Evolutionary conservation across 345 rosid species (phyloP).

Genomic region (Moricandia arvensis): DNA sequence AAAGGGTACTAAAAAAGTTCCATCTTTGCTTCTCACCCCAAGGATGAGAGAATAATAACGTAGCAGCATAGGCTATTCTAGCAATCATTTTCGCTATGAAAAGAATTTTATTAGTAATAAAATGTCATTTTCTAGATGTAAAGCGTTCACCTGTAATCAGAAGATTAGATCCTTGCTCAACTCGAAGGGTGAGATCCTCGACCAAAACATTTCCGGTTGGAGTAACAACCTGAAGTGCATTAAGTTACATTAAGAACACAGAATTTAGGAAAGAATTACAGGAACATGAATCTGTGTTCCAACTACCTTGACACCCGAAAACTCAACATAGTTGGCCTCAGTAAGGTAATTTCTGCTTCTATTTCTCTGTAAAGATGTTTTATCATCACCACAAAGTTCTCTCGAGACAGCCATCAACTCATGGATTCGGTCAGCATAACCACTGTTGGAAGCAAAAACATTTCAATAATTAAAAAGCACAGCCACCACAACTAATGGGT

Average conservation of each 20-base stretch:
- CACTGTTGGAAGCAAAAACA: slow-evolving; percentile 52
- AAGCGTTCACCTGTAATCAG: slow-evolving; percentile 80
- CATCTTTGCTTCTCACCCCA: slow-evolving; percentile 2
- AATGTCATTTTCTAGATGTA: slow-evolving; percentile 10
- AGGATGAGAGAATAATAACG: slow-evolving; percentile 7
- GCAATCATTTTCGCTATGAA: background rate
- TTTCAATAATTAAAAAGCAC: too few relatives aligned
- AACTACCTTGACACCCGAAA: slow-evolving; percentile 90
- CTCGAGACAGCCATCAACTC: slow-evolving; percentile 82
- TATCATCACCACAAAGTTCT: slow-evolving; percentile 71
- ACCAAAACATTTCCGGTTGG: slow-evolving; percentile 94
- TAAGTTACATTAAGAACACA: slow-evolving; percentile 25
- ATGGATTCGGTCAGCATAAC: slow-evolving; percentile 96
- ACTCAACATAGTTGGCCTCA: slow-evolving; percentile 87
- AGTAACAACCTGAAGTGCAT: slow-evolving; percentile 78
- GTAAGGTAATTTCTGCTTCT: slow-evolving; percentile 72
- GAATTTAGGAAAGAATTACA: slow-evolving; percentile 3
- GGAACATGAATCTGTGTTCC: slow-evolving; percentile 18
- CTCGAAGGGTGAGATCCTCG: slow-evolving; percentile 78
- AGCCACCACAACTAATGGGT: slow-evolving; percentile 11
- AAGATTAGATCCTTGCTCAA: slow-evolving; percentile 91
- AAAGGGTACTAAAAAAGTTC: background rate
- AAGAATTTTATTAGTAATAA: background rate
- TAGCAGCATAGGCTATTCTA: background rate
- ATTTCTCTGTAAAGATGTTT: slow-evolving; percentile 58